Evolutionary conservation across 371 early-diverging fungal genomes (phyloP), one percentile per base, ranked within the genome.

Genomic region (Lichtheimia ramosa): DNA sequence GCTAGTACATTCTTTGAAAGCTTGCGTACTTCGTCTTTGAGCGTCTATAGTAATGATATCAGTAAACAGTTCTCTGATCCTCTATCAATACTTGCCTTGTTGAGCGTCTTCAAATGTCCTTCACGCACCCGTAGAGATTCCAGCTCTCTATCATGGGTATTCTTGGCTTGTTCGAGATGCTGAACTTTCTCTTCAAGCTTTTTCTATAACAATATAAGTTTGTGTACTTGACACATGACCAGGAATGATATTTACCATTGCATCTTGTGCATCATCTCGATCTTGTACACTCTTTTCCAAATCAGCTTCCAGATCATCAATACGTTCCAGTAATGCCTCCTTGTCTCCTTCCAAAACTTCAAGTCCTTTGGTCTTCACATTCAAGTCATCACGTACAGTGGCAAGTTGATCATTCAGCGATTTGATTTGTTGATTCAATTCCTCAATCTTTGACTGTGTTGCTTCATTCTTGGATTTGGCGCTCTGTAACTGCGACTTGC

Each of bases 11-110:
- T 27, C 48, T 73, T 56, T 12, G 77, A 71, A 25, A 89, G 59
- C 55, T 83, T 81, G 16, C 85, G 73, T 13, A 89, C 69, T 61
- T 86, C 85, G 27, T 90, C 91, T 55, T 90, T 90, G 58, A 90
- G 58, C 5, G 85, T 86, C 73, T 87, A 71, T 24, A 18, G 5
- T 34, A 34, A 34, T 34, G 8, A 2, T 8, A 34, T 34, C 10
- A 34, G 10, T 8, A 34, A 5, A 34, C 34, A 4, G 10, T 5
- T 10, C 2, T 10, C 34, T 34, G 10, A 34, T 34, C 34, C 34
- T 34, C 34, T 34, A 4, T 1, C 10, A 34, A 8, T 34, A 34
- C 34, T 25, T 66, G 81, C 85, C 72, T 83, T 86, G 60, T 89
- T 89, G 16, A 88, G 66, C 1, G 82, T 79, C 62, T 87, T 88